Evolutionary conservation across 352 stramenopile genomes (phyloP).

Genomic region (Pythium aristosporum): DNA sequence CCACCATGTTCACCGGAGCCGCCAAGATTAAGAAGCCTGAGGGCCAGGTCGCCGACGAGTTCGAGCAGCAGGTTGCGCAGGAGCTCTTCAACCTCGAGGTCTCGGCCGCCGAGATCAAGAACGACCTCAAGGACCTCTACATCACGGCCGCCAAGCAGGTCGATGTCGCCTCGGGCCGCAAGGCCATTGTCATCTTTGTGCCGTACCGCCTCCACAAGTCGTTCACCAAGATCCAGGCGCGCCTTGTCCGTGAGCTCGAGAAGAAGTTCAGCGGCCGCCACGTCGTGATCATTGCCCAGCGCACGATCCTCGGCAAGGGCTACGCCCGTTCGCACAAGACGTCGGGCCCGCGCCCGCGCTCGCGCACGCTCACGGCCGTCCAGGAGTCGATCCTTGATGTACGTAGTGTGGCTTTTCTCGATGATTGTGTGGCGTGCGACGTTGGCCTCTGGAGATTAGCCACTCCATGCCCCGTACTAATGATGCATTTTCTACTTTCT

Average conservation of each 20-base stretch:
- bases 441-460: constrained; percentile 89
- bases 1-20: constrained; percentile 50
- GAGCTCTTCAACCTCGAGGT: constrained; percentile 90
- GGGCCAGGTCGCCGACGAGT: constrained; percentile 84
- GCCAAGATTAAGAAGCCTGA: constrained; percentile 88
- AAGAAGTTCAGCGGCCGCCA: constrained; percentile 99
- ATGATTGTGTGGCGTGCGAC: constrained; percentile 53
- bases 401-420: constrained; percentile 39
- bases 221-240: constrained; percentile 99
- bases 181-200: constrained; percentile 99
- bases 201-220: constrained; percentile 96
- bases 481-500: constrained; percentile 26
- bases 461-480: constrained; percentile 89
- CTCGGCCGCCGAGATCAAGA: constrained; percentile 96
- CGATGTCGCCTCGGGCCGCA: constrained; percentile 92
- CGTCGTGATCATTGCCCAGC: constrained; percentile 99
- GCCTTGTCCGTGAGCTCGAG: constrained; percentile 98
- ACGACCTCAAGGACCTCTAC: constrained; percentile 97
- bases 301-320: constrained; percentile 98
- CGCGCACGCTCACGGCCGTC: constrained; percentile 97
- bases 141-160: constrained; percentile 99
- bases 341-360: constrained; percentile 93
- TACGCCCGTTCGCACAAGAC: constrained; percentile 95
- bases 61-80: constrained; percentile 87
- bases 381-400: constrained; percentile 99